A percentile compares a stretch with the other conserved stretches of the same genome.
Conservation (phyloP, 768 basidiomycete genomes). For the Scleroderma bovista region DNA sequence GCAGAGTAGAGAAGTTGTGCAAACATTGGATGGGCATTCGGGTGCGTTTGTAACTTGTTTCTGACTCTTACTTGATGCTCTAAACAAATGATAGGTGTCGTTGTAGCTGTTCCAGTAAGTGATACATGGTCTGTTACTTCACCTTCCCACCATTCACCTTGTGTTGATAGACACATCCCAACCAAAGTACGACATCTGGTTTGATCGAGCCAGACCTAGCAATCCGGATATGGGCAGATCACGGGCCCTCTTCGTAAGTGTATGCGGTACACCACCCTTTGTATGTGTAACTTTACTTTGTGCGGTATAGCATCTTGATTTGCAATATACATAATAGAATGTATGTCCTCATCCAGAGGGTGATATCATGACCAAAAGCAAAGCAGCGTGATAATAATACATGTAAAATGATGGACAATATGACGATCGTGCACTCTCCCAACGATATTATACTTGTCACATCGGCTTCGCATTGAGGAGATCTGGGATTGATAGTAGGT, state of each 20-base stretch:
- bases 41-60: slow-evolving; percentile 36
- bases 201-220: slow-evolving; percentile 80
- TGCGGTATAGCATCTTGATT: too few species aligned
- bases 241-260: slow-evolving; percentile 9
- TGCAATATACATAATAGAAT: too few species aligned
- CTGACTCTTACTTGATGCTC: neutral
- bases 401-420: neutral
- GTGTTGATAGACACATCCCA: slow-evolving; percentile 67
- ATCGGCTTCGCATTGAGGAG: slow-evolving; percentile 57
- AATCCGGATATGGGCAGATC: slow-evolving; percentile 80
- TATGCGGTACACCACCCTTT: neutral
- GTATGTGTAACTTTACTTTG: too few species aligned
- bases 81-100: slow-evolving; percentile 3
- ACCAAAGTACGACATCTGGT: slow-evolving; percentile 81
- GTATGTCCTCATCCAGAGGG: too few species aligned
- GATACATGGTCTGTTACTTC: neutral
- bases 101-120: slow-evolving; percentile 7
- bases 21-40: slow-evolving; percentile 69
- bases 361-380: too few species aligned
- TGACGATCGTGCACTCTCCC: neutral
- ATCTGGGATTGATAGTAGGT: slow-evolving; percentile 31
- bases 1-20: slow-evolving; percentile 80
- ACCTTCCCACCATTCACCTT: neutral
- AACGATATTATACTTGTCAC: slow-evolving; percentile 7
- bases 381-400: slow-evolving; percentile 2